Conservation (phyloP, 2,329 filamentous ascomycete genomes). For the Dendryphion nanum region DNA sequence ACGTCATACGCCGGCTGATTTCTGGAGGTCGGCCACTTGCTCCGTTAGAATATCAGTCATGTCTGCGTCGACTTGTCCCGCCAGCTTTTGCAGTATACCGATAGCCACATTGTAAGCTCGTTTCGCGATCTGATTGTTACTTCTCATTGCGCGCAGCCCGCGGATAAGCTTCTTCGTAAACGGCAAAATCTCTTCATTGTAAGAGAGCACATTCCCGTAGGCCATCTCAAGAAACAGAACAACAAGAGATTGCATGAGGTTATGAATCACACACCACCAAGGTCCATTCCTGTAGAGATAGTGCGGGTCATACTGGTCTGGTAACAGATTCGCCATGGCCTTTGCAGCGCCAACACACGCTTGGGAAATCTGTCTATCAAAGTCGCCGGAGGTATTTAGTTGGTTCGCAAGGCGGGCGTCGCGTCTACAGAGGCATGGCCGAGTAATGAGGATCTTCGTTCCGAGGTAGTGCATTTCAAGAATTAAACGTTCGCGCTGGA, state of each 20-base stretch:
- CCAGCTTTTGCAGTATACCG: background rate
- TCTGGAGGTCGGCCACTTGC: background rate
- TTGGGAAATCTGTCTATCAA: background rate
- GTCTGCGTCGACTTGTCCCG: background rate
- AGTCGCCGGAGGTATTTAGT: background rate
- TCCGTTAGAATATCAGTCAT: background rate
- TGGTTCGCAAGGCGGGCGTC: background rate
- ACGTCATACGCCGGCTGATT: too few species aligned
- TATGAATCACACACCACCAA: slow-evolving; percentile 41
- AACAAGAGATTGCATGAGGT: slow-evolving; percentile 37
- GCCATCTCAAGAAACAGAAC: slow-evolving; percentile 39
- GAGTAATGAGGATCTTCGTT: slow-evolving; percentile 34
- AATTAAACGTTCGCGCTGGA: slow-evolving; percentile 14
- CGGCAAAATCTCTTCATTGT: too few species aligned
- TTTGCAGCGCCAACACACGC: background rate
- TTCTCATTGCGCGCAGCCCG: background rate
- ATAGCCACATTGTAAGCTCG: background rate
- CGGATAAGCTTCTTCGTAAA: background rate
- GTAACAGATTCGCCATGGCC: background rate
- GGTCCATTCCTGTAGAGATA: slow-evolving; percentile 20
- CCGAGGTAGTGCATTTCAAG: slow-evolving; percentile 30
- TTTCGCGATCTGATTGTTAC: slow-evolving; percentile 11
- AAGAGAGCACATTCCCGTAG: too few species aligned
- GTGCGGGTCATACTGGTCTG: background rate
- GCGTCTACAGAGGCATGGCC: slow-evolving; percentile 33